Conservation (phyloP, 1,139 yeast species). For the Arxiozyma bovina region DNA sequence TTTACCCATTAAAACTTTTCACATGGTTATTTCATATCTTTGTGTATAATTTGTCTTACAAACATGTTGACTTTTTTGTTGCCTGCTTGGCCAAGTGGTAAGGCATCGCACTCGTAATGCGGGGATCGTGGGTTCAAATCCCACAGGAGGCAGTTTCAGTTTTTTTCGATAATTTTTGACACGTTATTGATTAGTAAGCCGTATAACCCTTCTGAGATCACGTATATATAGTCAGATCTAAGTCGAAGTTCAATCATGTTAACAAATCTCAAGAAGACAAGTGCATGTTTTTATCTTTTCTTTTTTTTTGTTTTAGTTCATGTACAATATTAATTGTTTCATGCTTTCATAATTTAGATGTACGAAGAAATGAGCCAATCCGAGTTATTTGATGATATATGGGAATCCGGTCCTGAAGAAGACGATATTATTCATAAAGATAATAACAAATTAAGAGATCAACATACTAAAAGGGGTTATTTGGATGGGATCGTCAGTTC, state of each 20-base stretch:
- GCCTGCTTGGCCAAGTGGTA: constrained; percentile 56
- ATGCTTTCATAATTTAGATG: background rate
- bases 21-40: background rate
- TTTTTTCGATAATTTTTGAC: too few relatives aligned
- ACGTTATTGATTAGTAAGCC: too few relatives aligned
- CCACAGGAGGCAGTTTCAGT: constrained; percentile 42
- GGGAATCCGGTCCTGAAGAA: constrained; percentile 25
- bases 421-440: constrained; percentile 17
- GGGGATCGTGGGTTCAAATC: constrained; percentile 55
- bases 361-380: background rate
- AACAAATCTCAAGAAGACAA: too few relatives aligned
- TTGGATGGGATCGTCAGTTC: constrained; percentile 69
- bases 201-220: too few relatives aligned
- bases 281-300: too few relatives aligned
- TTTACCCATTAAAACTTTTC: too few relatives aligned
- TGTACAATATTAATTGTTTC: background rate
- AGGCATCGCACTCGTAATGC: constrained; percentile 63
- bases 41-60: background rate
- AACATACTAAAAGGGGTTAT: constrained; percentile 78
- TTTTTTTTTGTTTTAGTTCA: too few relatives aligned
- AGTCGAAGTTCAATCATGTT: too few relatives aligned
- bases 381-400: constrained; percentile 20
- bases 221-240: too few relatives aligned
- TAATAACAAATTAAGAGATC: constrained; percentile 39
- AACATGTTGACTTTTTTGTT: background rate